Conservation (phyloP, 2,329 filamentous ascomycete species). For the Karstenula rhodostoma region DNA sequence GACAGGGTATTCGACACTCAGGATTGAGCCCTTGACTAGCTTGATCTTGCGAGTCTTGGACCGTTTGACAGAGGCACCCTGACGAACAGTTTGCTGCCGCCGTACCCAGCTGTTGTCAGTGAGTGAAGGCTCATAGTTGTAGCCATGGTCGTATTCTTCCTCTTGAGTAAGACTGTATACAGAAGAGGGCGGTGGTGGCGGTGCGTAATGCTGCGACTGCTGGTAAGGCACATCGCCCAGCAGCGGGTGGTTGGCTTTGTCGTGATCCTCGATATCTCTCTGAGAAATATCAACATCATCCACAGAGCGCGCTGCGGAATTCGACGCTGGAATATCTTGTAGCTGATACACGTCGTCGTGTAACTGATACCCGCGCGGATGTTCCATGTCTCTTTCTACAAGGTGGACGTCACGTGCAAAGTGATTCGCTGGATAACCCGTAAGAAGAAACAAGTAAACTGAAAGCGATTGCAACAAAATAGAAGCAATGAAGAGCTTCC, state of each 20-base stretch:
- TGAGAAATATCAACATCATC: background rate
- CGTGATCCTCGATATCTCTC: background rate
- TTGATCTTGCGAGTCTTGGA: constrained; percentile 95
- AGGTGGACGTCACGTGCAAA: background rate
- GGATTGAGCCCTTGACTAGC: constrained; percentile 91
- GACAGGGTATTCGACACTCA: constrained; percentile 94
- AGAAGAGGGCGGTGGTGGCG: constrained; percentile 25
- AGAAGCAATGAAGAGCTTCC: background rate
- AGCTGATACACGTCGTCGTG: background rate
- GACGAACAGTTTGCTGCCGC: constrained; percentile 55
- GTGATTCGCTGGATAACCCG: background rate
- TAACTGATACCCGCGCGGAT: background rate
- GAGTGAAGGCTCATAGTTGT: constrained; percentile 53
- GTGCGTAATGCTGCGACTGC: constrained; percentile 38
- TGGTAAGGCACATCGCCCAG: constrained; percentile 42
- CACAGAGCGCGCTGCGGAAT: background rate
- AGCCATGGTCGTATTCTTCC: constrained; percentile 28
- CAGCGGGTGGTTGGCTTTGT: constrained; percentile 55
- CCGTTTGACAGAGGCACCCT: constrained; percentile 80
- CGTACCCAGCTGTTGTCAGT: constrained; percentile 74
- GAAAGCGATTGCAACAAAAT: background rate
- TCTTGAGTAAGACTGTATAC: background rate
- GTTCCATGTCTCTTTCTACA: background rate
- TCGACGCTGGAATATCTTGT: background rate
- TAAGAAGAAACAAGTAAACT: background rate